These are phyloP conservation scores for Ophiostoma perfectum DNA, from an alignment of 2,329 filamentous ascomycete species.

Conservation along the genomic window DNA sequence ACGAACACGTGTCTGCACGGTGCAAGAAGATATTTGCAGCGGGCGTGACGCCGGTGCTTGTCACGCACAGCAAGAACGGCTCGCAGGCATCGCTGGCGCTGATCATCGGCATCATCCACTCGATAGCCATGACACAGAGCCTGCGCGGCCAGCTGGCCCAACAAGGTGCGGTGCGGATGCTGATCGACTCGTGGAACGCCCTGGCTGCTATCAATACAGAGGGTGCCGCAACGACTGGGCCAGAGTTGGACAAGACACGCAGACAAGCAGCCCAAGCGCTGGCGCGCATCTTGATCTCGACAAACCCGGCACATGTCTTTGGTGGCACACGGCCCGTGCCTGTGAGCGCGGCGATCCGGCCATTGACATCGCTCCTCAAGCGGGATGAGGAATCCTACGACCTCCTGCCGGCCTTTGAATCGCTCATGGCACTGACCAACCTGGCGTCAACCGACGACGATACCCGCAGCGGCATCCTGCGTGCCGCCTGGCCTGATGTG, in stretches of 20 bases:
- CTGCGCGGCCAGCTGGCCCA: constrained; percentile 78
- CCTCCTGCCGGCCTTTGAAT: constrained; percentile 83
- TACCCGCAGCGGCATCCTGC: constrained; percentile 63
- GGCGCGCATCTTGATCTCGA: constrained; percentile 79
- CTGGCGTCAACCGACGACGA: constrained; percentile 74
- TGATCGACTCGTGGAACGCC: constrained; percentile 65
- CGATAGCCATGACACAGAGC: constrained; percentile 67
- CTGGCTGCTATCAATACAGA: constrained; percentile 54
- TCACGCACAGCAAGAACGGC: constrained; percentile 67
- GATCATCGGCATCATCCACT: constrained; percentile 69
- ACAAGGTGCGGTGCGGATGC: constrained; percentile 83
- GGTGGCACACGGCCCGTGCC: constrained; percentile 67
- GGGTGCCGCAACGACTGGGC: constrained; percentile 30
- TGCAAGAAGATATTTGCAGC: constrained; percentile 76
- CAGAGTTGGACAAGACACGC: constrained; percentile 34
- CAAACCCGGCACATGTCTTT: constrained; percentile 79
- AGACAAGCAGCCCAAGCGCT: constrained; percentile 71
- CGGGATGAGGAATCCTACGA: constrained; percentile 50
- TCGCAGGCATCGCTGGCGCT: constrained; percentile 67
- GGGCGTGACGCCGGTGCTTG: constrained; percentile 69
- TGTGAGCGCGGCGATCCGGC: constrained; percentile 73
- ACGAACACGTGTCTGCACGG: constrained; percentile 67
- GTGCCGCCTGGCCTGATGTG: constrained; percentile 65
- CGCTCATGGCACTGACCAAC: constrained; percentile 87
- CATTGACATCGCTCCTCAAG: constrained; percentile 67